Evolutionary conservation across 257 asterid species (phyloP), one percentile per base, ranked within the genome.

Genomic region (Scutellaria minor): DNA sequence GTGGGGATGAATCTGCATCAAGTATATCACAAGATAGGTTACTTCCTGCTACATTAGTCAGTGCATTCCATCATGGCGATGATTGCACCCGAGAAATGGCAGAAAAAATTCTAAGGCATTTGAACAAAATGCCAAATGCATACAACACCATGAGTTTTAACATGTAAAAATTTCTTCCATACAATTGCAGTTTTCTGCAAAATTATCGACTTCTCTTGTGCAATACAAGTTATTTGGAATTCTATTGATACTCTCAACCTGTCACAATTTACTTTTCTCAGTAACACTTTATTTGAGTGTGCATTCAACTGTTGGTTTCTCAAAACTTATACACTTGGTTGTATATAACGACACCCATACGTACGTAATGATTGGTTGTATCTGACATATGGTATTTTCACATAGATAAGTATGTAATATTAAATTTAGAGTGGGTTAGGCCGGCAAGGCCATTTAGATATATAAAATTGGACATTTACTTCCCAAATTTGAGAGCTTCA

Each of bases 11-110:
- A 27, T 83, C 92, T 45, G 64, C 51, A 65, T 85, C 89, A 11
- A 81, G 70, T 69, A 83, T 91, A 67, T 85, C 90, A 45, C 83
- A 79, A 44, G 97, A 89, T 69, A 82, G 87, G 70, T 31, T 87
- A 77, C 68, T 91, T 22, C 89, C 90, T 51, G 76, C 90, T 20
- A 83, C 90, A 14, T 68, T 91, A 61, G 79, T 91, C 11, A 79
- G 85, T 69, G 92, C 90, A 62, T 77, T 84, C 68, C 96, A 87
- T 73, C 92, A 84, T 62, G 97, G 96, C 1, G 88, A 89, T 77
- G 88, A 83, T 10, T 20, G 75, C 42, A 89, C 97, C 0, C 76
- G 89, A 70, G 68, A 83, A 77, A 84, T 85, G 89, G 97, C 97
- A 4, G 96, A 87, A 57, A 91, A 82, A 39, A 87, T 91, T 72